Percentiles rank a stretch among this genome's conserved stretches.
These are phyloP conservation scores for Candida maesae DNA, from an alignment of 805 yeast genomes.

Conservation along the genomic window DNA sequence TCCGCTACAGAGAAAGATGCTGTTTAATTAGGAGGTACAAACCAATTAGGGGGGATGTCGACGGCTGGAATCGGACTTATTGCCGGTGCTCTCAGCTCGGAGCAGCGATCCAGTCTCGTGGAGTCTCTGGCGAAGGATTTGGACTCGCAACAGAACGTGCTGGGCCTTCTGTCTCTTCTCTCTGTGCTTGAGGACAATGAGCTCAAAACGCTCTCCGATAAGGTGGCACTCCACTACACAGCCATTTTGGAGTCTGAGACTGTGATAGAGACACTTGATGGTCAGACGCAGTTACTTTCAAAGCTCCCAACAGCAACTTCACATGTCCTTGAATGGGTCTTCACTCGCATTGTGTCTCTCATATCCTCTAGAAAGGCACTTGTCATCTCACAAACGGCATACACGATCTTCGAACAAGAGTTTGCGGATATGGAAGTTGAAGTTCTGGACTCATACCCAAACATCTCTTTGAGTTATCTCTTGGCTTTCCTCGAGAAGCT, in stretches of 20 bases:
- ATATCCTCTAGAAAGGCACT: conserved; percentile 3
- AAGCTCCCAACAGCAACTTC: conserved; percentile 11
- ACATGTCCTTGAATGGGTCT: conserved; percentile 7
- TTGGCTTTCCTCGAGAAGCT: conserved; percentile 17
- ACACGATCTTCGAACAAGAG: conserved; percentile 2
- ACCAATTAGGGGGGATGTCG: too few species aligned
- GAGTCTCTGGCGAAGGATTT: conserved; percentile 7
- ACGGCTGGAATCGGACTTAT: not conserved
- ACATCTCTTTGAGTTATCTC: conserved; percentile 3
- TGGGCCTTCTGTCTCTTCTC: conserved; percentile 11
- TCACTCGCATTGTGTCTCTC: conserved; percentile 2
- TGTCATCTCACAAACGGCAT: conserved; percentile 4
- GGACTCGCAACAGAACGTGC: conserved; percentile 4
- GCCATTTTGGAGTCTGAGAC: not conserved
- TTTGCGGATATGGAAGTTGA: not conserved
- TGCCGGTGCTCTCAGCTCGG: not conserved
- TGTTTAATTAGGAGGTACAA: too few species aligned
- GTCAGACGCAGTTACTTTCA: conserved; percentile 3
- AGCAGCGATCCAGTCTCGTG: not conserved
- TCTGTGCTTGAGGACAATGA: conserved; percentile 4
- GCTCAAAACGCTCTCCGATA: conserved; percentile 4
- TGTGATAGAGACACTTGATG: not conserved
- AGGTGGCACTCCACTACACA: not conserved
- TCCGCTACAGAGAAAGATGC: too few species aligned
- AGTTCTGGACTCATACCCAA: too few species aligned